A percentile compares a stretch with the other conserved stretches of the same genome.
phyloP scores from a whole-genome alignment of 2,329 filamentous ascomycete species.

The Ceratocystis cubensis region DNA sequence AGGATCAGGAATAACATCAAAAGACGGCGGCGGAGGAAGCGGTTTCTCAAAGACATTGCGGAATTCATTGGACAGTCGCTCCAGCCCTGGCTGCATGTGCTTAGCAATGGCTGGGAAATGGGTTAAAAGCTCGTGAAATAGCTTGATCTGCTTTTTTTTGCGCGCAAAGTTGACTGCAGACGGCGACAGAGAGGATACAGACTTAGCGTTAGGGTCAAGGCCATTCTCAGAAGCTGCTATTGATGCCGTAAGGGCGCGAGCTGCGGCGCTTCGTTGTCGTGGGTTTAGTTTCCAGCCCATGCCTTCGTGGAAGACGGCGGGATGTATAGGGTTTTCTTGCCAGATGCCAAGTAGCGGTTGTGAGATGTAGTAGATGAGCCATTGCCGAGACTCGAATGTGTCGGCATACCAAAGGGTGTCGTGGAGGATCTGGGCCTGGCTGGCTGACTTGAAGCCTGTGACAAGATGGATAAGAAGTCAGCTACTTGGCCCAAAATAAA shows the following conservation, averaged over 20 bases:
- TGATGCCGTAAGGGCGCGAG: constrained; percentile 12
- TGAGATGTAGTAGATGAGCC: constrained; percentile 94
- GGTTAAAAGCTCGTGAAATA: constrained; percentile 77
- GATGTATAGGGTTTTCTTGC: constrained; percentile 60
- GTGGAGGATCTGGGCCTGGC: constrained; percentile 73
- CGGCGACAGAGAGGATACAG: constrained; percentile 5
- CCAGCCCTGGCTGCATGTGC: constrained; percentile 88
- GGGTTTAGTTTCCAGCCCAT: constrained; percentile 28
- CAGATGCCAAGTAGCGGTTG: constrained; percentile 72
- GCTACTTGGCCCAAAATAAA: neutral
- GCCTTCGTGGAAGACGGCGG: constrained; percentile 46
- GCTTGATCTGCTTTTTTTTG: constrained; percentile 80
- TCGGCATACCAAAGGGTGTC: constrained; percentile 85
- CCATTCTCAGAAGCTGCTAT: constrained; percentile 26
- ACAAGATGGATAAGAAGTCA: neutral
- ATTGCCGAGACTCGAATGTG: constrained; percentile 77
- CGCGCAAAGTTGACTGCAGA: constrained; percentile 35
- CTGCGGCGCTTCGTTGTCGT: constrained; percentile 23
- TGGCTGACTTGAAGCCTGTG: constrained; percentile 77
- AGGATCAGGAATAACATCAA: constrained; percentile 36
- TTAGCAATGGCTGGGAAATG: constrained; percentile 91
- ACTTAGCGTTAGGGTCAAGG: constrained; percentile 22
- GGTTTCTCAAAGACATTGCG: constrained; percentile 73
- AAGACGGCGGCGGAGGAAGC: constrained; percentile 44
- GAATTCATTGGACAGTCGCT: constrained; percentile 83